Percentiles rank a stretch among this genome's conserved stretches.
These are phyloP conservation scores for Apium graveolens DNA, from an alignment of 129 eudicot species.

Conservation along the genomic window DNA sequence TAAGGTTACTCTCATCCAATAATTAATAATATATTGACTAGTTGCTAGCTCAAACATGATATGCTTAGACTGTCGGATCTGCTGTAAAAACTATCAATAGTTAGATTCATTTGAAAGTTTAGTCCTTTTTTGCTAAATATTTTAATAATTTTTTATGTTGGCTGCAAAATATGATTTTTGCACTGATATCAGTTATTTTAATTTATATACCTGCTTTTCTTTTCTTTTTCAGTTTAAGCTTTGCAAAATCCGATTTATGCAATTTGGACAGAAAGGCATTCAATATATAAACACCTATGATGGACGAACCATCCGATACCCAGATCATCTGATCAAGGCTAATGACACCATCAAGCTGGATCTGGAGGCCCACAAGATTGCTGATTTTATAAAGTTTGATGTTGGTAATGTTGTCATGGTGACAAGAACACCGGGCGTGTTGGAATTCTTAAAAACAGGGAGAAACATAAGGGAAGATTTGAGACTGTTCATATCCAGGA, in stretches of 20 bases:
- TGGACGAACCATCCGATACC: constrained; percentile 55
- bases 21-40: not conserved
- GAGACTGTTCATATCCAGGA: constrained; percentile 49
- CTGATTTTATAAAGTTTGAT: constrained; percentile 51
- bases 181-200: not conserved
- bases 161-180: not conserved
- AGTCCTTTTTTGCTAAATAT: not conserved
- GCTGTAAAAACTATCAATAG: no score
- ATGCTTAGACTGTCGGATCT: not conserved
- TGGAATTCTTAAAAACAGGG: constrained; percentile 49
- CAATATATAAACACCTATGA: constrained; percentile 58
- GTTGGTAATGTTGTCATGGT: constrained; percentile 68
- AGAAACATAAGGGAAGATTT: no score
- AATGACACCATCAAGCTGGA: constrained; percentile 63
- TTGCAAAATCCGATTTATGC: constrained; percentile 57
- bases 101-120: no score
- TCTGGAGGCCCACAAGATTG: constrained; percentile 39
- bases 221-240: constrained; percentile 66
- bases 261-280: constrained; percentile 55
- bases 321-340: constrained; percentile 61
- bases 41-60: not conserved
- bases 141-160: not conserved
- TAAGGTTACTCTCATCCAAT: constrained; percentile 27
- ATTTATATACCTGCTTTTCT: not conserved
- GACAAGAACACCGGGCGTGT: constrained; percentile 61